Evolutionary conservation across 148 eudicot species (phyloP), one percentile per base, ranked within the genome.

Genomic region (Camellia granthamiana): DNA sequence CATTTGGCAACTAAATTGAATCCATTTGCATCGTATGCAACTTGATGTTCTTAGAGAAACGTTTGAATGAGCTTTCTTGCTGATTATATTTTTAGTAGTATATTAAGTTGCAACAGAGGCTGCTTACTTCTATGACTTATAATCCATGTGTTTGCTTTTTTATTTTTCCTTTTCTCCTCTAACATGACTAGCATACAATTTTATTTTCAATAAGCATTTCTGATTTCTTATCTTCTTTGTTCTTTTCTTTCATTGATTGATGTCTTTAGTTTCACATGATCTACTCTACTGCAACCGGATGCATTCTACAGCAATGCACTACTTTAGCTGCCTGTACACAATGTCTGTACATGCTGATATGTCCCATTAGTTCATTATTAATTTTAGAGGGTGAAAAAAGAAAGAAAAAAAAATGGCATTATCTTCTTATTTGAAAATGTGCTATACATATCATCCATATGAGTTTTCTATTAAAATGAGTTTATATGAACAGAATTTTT

Each of bases 51-150:
- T 51, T 42, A 10, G 59, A n/a, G 23, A 72, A 49, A 19, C 4
- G 30, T 23, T 72, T 51, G 38, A 52, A 51, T 72, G 75, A 72
- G 59, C 16, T 11, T 72, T 69, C 16, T 69, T 44, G 19, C 21
- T 69, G 30, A 16, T 46, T 44, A 18, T 12, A 14, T 41, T 46
- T 23, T 7, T 67, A 3, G 14, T n/a, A 3, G 72, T 16, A 23
- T 68, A 43, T 44, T 18, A 69, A 7, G n/a, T 46, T 69, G 73
- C 54, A 69, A 44, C 44, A n/a, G 73, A 69, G 73, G 44, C 18
- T 2, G 47, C 30, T 23, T 23, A 23, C 47, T 47, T 47, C 30
- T 23, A 23, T 23, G 30, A 23, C 30, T 23, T 5, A 58, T 23
- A 42, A 5, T 13, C 19, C 10, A 0, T 54, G 2, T 73, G 11